phyloP scores from a whole-genome alignment of 306 rosid genomes.

The Pachyrhizus erosus region DNA sequence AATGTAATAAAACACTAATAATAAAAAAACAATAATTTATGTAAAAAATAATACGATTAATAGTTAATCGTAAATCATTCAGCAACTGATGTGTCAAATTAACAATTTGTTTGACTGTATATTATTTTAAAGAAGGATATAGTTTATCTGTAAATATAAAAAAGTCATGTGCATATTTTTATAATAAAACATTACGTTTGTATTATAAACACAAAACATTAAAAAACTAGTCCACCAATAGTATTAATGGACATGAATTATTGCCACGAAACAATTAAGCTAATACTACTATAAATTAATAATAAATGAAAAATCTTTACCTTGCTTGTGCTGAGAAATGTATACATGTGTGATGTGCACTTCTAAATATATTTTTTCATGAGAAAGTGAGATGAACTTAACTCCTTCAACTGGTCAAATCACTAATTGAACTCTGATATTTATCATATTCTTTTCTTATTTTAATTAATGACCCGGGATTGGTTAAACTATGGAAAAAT shows the following conservation, averaged over 20 bases:
- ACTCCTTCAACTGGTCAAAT: conserved; percentile 6
- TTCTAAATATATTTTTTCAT: neutral
- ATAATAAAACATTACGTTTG: neutral
- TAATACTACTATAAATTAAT: neutral
- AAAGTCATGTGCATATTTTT: neutral
- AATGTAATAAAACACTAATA: neutral
- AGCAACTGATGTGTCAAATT: neutral
- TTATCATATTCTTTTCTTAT: neutral
- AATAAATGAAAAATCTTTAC: neutral
- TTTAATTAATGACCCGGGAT: neutral
- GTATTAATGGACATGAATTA: too few relatives aligned
- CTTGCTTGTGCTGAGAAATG: neutral
- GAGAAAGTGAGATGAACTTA: conserved; percentile 16
- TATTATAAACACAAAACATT: neutral
- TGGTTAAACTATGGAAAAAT: neutral
- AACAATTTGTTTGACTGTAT: neutral
- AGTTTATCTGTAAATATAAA: neutral
- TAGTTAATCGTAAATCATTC: neutral
- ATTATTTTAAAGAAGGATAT: neutral
- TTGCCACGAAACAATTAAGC: neutral
- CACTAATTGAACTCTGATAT: conserved; percentile 13
- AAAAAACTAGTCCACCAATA: too few relatives aligned
- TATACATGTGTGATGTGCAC: too few relatives aligned
- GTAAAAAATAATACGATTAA: neutral
- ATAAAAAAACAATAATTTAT: neutral